phyloP scores from a whole-genome alignment of 2,329 filamentous ascomycete genomes.

The Keithomyces neogunnii region DNA sequence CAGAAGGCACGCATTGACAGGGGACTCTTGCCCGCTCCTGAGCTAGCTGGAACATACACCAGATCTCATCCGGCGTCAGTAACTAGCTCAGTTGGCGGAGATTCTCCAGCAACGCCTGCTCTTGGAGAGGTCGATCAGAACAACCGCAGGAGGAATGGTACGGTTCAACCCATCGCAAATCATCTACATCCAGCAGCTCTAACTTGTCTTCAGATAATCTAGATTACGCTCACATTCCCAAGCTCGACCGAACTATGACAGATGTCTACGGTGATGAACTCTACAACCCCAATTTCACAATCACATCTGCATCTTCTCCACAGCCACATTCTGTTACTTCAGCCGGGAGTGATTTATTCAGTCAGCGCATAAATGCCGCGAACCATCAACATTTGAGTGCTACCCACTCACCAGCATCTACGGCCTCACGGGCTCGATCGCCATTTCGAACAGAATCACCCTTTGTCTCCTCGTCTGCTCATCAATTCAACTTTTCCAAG shows the following conservation, averaged over 20 bases:
- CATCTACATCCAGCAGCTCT: neutral
- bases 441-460: conserved; percentile 71
- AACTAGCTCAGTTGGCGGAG: conserved; percentile 48
- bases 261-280: conserved; percentile 79
- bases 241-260: conserved; percentile 78
- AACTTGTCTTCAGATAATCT: conserved; percentile 33
- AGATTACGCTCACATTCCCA: conserved; percentile 53
- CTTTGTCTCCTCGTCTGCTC: conserved; percentile 36
- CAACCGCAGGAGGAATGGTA: conserved; percentile 47
- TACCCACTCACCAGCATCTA: conserved; percentile 39
- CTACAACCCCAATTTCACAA: conserved; percentile 61
- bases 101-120: conserved; percentile 51
- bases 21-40: conserved; percentile 35
- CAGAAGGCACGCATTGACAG: conserved; percentile 31
- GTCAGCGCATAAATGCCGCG: conserved; percentile 68
- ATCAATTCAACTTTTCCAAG: conserved; percentile 43
- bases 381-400: conserved; percentile 64
- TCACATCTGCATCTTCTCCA: conserved; percentile 47
- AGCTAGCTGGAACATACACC: conserved; percentile 31
- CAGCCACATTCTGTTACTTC: conserved; percentile 40
- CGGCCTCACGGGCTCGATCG: conserved; percentile 57
- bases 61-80: conserved; percentile 46
- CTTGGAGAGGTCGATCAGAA: conserved; percentile 39
- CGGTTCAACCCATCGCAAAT: conserved; percentile 14
- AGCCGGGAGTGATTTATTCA: conserved; percentile 52